Evolutionary conservation across 2,329 filamentous ascomycete genomes (phyloP), one percentile per base, ranked within the genome.

Genomic region (Ascochyta koolunga): DNA sequence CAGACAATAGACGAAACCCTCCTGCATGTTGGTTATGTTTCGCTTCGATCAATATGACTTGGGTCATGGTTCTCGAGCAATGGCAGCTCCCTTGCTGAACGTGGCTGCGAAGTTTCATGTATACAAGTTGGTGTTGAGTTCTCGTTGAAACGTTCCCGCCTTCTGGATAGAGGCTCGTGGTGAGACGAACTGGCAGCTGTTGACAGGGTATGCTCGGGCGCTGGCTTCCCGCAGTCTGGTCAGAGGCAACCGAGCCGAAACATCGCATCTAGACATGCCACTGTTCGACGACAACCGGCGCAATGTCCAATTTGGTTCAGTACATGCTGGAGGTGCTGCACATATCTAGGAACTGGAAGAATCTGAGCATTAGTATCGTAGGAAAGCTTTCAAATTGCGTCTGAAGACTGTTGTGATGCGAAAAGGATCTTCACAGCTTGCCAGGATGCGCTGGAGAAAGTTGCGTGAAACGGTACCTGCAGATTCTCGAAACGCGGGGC

Each of bases 401-500:
- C 16, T 32, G 15, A 11, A 25, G 15, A 4, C 27, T 16, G 8
- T 33, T 16, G 31, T 16, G 31, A 16, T 6, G n/a, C n/a, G 29
- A 13, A n/a, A 32, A 32, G 29, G 25, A 29, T 29, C 27, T 29
- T 29, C 27, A n/a, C 6, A 16, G 19, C 22, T 19, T 29, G 5
- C 19, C 35, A 37, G 16, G 18, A 15, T 27, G 24, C 39, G 19
- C 32, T 35, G 33, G 38, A 43, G 36, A 47, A 16, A 29, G 13
- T 29, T 21, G 27, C 49, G 32, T 69, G 69, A 73, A 71, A 71
- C 66, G 57, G 66, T 68, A 67, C 68, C 68, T 70, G 70, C 70
- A 72, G 63, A 65, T 57, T 41, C 52, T 62, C 67, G 67, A 71
- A 72, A 73, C 69, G 61, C 37, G 49, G 57, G 52, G 38, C 48